Evolutionary conservation across 345 rosid species (phyloP).

Genomic region (Citrus cavaleriei): DNA sequence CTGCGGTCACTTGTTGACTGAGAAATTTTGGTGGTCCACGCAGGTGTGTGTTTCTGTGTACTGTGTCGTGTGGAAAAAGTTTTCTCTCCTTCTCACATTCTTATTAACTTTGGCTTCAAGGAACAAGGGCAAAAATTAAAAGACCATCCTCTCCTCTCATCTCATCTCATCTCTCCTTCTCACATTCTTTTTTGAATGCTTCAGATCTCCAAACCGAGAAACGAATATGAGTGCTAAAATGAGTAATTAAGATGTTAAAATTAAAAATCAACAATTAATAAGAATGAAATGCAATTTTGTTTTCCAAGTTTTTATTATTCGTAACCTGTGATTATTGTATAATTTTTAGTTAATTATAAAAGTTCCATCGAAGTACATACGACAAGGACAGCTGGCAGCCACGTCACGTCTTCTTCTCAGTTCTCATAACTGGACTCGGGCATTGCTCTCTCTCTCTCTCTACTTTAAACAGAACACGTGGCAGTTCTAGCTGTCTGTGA

Average conservation of each 20-base stretch:
- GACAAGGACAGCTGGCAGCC: constrained; percentile 10
- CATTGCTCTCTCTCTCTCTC: neutral
- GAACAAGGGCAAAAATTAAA: too few relatives aligned
- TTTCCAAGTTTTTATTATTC: too few relatives aligned
- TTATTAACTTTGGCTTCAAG: neutral
- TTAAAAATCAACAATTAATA: too few relatives aligned
- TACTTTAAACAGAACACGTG: neutral
- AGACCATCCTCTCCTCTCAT: too few relatives aligned
- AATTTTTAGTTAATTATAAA: too few relatives aligned
- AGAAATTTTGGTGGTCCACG: neutral
- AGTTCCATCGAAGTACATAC: neutral
- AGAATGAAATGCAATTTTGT: too few relatives aligned
- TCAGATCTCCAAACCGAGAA: neutral
- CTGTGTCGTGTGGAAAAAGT: neutral
- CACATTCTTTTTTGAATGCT: too few relatives aligned
- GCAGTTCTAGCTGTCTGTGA: neutral
- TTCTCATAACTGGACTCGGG: too few relatives aligned
- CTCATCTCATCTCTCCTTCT: too few relatives aligned
- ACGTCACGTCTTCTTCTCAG: neutral
- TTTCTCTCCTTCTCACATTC: neutral
- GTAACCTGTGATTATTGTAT: too few relatives aligned
- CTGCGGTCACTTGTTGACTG: neutral
- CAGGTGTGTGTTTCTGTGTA: neutral
- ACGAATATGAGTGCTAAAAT: neutral
- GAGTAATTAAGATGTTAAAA: neutral